Evolutionary conservation across 768 basidiomycete species (phyloP).

Genomic region (Terana coerulea): DNA sequence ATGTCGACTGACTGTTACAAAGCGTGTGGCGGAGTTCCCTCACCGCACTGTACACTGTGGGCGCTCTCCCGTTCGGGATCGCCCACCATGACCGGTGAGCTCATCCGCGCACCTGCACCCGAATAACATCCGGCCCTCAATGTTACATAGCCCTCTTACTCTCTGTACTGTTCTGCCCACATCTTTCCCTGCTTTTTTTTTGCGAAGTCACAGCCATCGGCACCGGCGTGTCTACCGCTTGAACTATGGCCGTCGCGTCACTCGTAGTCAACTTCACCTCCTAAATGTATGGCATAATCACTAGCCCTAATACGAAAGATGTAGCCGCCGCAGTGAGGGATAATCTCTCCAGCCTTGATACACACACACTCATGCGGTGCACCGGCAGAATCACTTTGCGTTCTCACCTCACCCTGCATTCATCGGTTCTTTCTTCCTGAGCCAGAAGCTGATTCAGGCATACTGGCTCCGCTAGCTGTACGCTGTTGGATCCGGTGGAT

Average conservation of each 20-base stretch:
- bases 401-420: slow-evolving; percentile 31
- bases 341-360: background rate
- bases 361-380: too few relatives aligned
- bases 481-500: slow-evolving; percentile 9
- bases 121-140: background rate
- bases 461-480: slow-evolving; percentile 29
- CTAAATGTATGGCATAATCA: slow-evolving; percentile 27
- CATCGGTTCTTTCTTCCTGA: slow-evolving; percentile 30
- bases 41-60: too few relatives aligned
- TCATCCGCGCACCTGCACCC: background rate
- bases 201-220: slow-evolving; percentile 24
- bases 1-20: too few relatives aligned
- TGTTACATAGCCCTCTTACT: background rate
- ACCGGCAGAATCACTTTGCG: slow-evolving; percentile 29
- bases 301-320: slow-evolving; percentile 30
- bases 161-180: background rate
- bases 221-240: slow-evolving; percentile 24
- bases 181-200: too few relatives aligned
- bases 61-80: slow-evolving; percentile 12
- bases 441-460: slow-evolving; percentile 25
- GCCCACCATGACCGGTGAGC: slow-evolving; percentile 5
- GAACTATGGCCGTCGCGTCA: slow-evolving; percentile 24
- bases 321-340: slow-evolving; percentile 26
- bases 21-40: too few relatives aligned
- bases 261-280: slow-evolving; percentile 26